Evolutionary conservation across 352 stramenopile genomes (phyloP), one percentile per base, ranked within the genome.

Genomic region (Pythium aquatile): DNA sequence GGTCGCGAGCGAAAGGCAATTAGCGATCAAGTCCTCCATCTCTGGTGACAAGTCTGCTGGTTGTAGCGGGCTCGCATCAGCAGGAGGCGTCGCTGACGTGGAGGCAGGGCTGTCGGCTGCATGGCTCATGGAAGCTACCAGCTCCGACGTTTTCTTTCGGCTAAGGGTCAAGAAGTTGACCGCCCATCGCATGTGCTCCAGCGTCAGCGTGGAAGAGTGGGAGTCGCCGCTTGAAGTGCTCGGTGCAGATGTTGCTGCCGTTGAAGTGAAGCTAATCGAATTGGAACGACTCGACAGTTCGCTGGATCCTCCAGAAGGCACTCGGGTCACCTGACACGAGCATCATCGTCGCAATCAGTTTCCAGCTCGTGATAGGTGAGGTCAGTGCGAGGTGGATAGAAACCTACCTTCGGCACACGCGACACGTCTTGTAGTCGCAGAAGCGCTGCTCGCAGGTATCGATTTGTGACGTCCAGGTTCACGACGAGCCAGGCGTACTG

Each of bases 391-490:
- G 6, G 39, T 9, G 32, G 28, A 6, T 39, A n/a, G 20, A 5
- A 9, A n/a, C 62, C 3, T 35, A 69, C 63, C 63, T 69, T 64
- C n/a, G 49, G 35, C 7, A 47, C 65, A 11, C 49, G 24, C 5
- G 54, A 55, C 17, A 63, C 42, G 47, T 79, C 75, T 61, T 94
- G 79, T n/a, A 94, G 77, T 44, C 62, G 75, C 16, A 88, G 58
- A 35, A 94, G 62, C 13, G 81, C 83, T 16, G 73, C 60, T 54
- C 79, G 74, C 28, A 94, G 65, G 32, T 79, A 68, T 16, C 66
- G 58, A 48, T 94, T 93, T 10, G 83, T 94, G 32, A 70, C 59
- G 24, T 91, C 72, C 39, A 94, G 56, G 56, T 93, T 93, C 33
- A 75, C 66, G 57, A 78, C 56, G 7, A 94, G 68, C 85, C 85